phyloP scores from a whole-genome alignment of 176 grass and related monocot genomes.

The Alopecurus myosuroides region DNA sequence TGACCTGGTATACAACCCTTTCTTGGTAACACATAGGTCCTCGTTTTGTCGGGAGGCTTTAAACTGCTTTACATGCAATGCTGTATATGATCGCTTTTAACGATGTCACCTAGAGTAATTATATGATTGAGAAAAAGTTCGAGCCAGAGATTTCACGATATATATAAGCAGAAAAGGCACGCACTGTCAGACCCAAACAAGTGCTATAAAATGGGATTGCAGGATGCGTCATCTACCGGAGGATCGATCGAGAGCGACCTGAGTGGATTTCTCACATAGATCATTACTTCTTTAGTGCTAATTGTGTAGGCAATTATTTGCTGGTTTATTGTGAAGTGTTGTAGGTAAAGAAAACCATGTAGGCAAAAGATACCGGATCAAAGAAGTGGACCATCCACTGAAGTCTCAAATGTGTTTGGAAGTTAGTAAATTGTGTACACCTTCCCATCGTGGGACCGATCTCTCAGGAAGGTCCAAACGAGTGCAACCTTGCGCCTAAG shows the following conservation, averaged over 20 bases:
- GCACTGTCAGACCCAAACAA: neutral
- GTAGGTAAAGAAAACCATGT: neutral
- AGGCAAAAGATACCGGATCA: conserved; percentile 10
- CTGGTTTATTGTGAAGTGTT: neutral
- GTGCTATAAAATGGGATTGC: neutral
- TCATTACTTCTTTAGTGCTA: neutral
- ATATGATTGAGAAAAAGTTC: neutral
- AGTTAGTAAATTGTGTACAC: conserved; percentile 18
- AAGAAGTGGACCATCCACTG: conserved; percentile 19
- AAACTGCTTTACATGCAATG: conserved; percentile 18
- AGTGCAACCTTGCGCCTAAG: conserved; percentile 26
- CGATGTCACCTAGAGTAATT: neutral
- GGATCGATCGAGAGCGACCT: conserved; percentile 9
- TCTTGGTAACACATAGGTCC: neutral
- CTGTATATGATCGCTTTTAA: neutral
- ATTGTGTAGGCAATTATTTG: conserved; percentile 13
- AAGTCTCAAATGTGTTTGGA: conserved; percentile 10
- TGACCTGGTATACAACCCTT: neutral
- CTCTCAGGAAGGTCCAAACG: neutral
- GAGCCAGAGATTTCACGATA: neutral
- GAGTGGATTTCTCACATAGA: conserved; percentile 6
- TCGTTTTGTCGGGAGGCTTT: conserved; percentile 6
- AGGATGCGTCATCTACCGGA: neutral
- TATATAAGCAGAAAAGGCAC: neutral
- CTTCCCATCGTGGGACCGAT: conserved; percentile 9